These are phyloP conservation scores for Metschnikowia cubensis DNA, from an alignment of 805 yeast species.

Conservation along the genomic window DNA sequence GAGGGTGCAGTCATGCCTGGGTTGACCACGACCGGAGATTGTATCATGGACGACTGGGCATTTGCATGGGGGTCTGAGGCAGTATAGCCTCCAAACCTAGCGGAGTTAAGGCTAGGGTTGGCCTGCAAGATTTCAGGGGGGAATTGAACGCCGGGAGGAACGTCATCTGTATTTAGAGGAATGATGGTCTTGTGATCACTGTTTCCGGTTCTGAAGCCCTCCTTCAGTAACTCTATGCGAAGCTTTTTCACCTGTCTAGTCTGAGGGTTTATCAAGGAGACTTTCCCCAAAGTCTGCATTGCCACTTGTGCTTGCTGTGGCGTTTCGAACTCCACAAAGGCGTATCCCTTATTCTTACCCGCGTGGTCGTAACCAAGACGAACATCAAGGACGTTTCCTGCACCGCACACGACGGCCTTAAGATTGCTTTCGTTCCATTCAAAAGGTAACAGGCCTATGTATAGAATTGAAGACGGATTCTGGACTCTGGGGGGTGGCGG, in stretches of 20 bases:
- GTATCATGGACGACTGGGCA: neutral
- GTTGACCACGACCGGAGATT: conserved; percentile 1
- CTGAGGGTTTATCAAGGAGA: conserved; percentile 31
- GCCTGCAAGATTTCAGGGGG: conserved; percentile 44
- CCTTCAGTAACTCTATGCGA: conserved; percentile 59
- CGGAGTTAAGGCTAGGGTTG: conserved; percentile 1
- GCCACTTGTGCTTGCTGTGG: conserved; percentile 54
- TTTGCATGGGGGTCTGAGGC: neutral
- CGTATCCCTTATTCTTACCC: conserved; percentile 62
- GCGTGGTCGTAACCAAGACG: conserved; percentile 57
- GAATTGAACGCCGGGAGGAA: conserved; percentile 56
- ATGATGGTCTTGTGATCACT: conserved; percentile 40
- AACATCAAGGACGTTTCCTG: conserved; percentile 68
- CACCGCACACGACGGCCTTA: conserved; percentile 62
- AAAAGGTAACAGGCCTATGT: conserved; percentile 61
- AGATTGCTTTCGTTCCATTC: conserved; percentile 67
- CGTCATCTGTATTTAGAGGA: conserved; percentile 38
- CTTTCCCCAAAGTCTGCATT: conserved; percentile 38
- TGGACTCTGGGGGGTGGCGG: conserved; percentile 2
- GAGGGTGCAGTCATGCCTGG: neutral
- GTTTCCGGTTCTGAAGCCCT: conserved; percentile 39
- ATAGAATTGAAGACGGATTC: conserved; percentile 43
- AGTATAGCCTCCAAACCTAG: conserved; percentile 2
- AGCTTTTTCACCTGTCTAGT: conserved; percentile 36
- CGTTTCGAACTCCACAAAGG: conserved; percentile 55